phyloP scores from a whole-genome alignment of 2,329 filamentous ascomycete species.

The Aspergillus quadricinctus region DNA sequence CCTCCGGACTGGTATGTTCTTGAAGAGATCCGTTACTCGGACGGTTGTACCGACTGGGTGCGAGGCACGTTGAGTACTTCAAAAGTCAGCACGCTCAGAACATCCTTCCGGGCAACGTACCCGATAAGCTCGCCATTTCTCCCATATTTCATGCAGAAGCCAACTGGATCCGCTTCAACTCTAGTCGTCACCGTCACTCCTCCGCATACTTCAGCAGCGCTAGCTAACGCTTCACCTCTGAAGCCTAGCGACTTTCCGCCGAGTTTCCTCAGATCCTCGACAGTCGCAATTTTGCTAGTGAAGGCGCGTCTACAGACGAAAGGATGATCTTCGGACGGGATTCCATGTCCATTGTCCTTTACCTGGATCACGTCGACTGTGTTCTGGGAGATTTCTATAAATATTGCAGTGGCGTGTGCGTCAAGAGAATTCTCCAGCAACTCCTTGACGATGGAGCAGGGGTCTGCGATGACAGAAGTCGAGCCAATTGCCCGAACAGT shows the following conservation, averaged over 20 bases:
- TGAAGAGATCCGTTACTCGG: constrained; percentile 53
- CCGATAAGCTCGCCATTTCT: constrained; percentile 47
- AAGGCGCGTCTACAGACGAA: constrained; percentile 55
- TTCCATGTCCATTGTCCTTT: constrained; percentile 61
- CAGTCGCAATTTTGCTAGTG: constrained; percentile 60
- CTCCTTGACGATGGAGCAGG: constrained; percentile 59
- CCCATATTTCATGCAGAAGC: constrained; percentile 48
- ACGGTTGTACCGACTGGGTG: constrained; percentile 60
- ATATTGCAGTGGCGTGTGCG: constrained; percentile 54
- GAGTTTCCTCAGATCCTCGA: constrained; percentile 52
- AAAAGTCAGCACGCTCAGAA: background rate
- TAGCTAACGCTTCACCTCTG: constrained; percentile 61
- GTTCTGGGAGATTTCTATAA: constrained; percentile 56
- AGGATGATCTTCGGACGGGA: constrained; percentile 51
- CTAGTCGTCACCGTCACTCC: constrained; percentile 52
- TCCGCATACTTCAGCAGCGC: constrained; percentile 56
- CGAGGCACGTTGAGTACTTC: constrained; percentile 40
- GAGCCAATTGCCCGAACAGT: constrained; percentile 52
- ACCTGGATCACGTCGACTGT: constrained; percentile 60
- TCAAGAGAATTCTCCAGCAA: constrained; percentile 66
- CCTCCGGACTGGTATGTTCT: constrained; percentile 55
- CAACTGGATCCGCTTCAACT: constrained; percentile 54
- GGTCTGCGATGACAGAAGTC: constrained; percentile 53
- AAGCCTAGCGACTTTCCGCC: constrained; percentile 59
- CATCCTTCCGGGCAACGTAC: constrained; percentile 22